Evolutionary conservation across 2,329 filamentous ascomycete genomes (phyloP), one percentile per base, ranked within the genome.

Genomic region (Cordyceps javanica): DNA sequence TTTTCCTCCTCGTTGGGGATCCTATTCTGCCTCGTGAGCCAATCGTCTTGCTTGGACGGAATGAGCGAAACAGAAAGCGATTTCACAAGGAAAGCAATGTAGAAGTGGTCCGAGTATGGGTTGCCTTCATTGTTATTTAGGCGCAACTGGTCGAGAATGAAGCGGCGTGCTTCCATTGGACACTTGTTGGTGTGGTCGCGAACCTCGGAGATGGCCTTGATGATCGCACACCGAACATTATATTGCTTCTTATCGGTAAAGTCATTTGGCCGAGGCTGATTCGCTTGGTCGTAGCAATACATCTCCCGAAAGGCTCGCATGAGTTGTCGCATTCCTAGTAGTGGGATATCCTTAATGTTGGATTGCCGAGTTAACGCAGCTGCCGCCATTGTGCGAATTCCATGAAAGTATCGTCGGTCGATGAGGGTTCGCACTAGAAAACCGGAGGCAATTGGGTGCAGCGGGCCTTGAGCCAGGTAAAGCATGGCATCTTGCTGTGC

Each of bases 111-210:
- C 5, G 92, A 96, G 67, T 85, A 95, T 51, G 87, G 74, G 65
- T 99, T 99, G 60, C 89, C 88, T 2, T 89, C 87, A 68, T 99
- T 99, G 72, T 99, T 92, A 68, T 99, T 99, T 75, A 91, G 93
- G 50, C 89, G 87, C 34, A 99, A 77, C 68, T 95, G 89, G 64
- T 97, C 91, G 23, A 96, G 82, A 49, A 99, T 82, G 70, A 97
- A 96, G 39, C 83, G 82, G 58, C 92, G 89, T 5, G 91, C 91
- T 54, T 86, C 79, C 66, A 87, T 78, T 0, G 93, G 92, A 55
- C 91, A 92, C 65, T 85, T 88, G 38, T 91, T 89, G 5, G 68
- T 73, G 56, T 86, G 81, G 39, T 93, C 88, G 52, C 91, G 85
- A 49, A 97, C 84, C 61, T 83, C 82, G 3, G 91, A 84, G 62